Evolutionary conservation across 441 rosid genomes (phyloP), one percentile per base, ranked within the genome.

Genomic region (Bocquillonia castaneifolia): DNA sequence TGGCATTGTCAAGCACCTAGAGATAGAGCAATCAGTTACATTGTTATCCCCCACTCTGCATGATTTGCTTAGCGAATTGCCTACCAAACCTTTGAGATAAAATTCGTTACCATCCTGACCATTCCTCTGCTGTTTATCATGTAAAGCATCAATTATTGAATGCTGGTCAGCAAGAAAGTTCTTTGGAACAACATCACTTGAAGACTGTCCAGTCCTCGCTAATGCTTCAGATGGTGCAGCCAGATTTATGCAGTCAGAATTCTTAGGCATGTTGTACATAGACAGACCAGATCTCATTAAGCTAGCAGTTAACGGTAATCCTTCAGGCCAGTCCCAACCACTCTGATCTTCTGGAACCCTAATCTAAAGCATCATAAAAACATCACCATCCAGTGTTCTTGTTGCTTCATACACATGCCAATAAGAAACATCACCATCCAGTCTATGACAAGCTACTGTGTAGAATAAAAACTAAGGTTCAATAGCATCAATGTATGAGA

Each of bases 281-380:
- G 79, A 29, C 62, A 62, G 64, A 63, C 80, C 72, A 76, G 78
- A 73, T 47, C 77, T 83, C 71, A 74, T 72, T 79, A 76, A 73
- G 80, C 79, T 78, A 64, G 85, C 75, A 67, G 83, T 60, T 60
- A 77, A 76, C n/a, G 84, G 67, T 6, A 81, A 77, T 66, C 82
- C 87, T 78, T 83, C 84, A 74, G 84, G 82, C 89, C 89, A 85
- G 77, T 81, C 83, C 89, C 87, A 83, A 75, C 87, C 87, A 76
- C 75, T 76, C 66, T 75, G 81, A 78, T 85, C 89, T 75, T 81
- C 87, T 29, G 83, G 82, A 78, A 83, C 77, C 89, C 87, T 83
- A 66, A 83, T 81, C 89, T 85, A 85, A 81, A 85, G 79, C 83
- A 85, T 80, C 89, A 85, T 60, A 83, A 81, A 85, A 85, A 83